Evolutionary conservation across 768 basidiomycete genomes (phyloP), one percentile per base, ranked within the genome.

Genomic region (Boletus eberwhitei): DNA sequence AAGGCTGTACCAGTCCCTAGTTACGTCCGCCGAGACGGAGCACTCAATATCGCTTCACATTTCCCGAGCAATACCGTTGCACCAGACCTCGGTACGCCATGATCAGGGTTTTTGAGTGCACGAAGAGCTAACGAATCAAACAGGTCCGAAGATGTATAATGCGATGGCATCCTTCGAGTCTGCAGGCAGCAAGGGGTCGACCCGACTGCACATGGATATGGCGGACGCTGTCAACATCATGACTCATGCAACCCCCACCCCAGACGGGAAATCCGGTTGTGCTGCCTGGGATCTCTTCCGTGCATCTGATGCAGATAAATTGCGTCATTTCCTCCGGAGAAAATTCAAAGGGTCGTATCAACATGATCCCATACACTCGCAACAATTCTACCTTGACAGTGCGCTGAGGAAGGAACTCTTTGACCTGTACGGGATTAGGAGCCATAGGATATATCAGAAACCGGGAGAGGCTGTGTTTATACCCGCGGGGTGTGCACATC

Each of bases 101-200:
- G n/a, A 50, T 37, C 21, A 2, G 14, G 35, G 26, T 13, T 14
- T 29, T 40, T 2, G 40, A 37, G 21, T 39, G 17, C 2, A 36
- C 24, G 19, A 40, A 40, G 40, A 14, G 43, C 52, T 66, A 19
- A 66, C 42, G 11, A 41, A 42, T 62, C 19, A 63, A 61, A 39
- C 68, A 86, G 92, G 93, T 4, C 94, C 94, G 2, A 97, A 96
- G 73, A 89, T 95, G 90, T 97, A 97, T 72, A 94, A 92, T 59
- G 90, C 93, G 0, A 85, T 92, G 74, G 84, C 85, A 11, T 88
- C 87, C 4, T 79, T 76, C 38, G 85, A 88, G 62, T 67, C 71
- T 5, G 68, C 75, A 31, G 87, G 87, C 4, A 88, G 84, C 64
- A 87, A 88, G 62, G 93, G 94, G 2, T 86, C 90, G 21, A 97